Evolutionary conservation across 1,284 basidiomycete genomes (phyloP), one percentile per base, ranked within the genome.

Genomic region (Rhodofomes roseus): DNA sequence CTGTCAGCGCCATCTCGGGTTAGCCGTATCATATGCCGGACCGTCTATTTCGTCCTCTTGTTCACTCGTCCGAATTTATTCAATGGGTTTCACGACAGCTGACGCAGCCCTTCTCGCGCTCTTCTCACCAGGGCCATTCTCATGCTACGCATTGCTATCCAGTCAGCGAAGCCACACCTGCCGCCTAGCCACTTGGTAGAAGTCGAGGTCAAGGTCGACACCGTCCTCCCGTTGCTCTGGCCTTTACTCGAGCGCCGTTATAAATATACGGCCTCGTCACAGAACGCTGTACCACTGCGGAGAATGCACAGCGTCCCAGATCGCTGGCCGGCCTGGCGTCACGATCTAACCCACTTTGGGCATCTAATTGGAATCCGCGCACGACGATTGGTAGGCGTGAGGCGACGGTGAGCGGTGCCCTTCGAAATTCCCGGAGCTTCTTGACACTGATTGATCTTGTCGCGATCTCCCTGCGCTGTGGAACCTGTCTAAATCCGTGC

Each of bases 311-410:
- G 46, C 46, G 46, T 48, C 46, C 25, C 23, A 12, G 46, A 48
- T 27, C 23, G 23, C 12, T 48, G 27, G 46, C 25, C 14, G 46
- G 29, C 46, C 25, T 48, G 25, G 46, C 22, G 25, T 29, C 22
- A 18, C 25, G 46, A 22, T 16, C 46, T 48, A 48, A 23, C 16
- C 46, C 25, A 2, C n/a, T 48, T 48, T 48, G 46, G 46, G 4
- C 8, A 48, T 23, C 25, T 29, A 48, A 29, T 23, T 57, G 44
- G 55, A 57, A 57, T 57, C 27, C 55, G 55, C 55, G 55, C 31
- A 36, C 29, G 29, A 16, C 55, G 27, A 57, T 57, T 57, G 55
- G 55, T 18, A 36, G 6, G 54, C 54, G 54, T 41, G 34, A 41
- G 54, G 39, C 22, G 41, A 56, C 41, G 39, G 31, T 46, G 41